Evolutionary conservation across 2,329 filamentous ascomycete species (phyloP).

Genomic region (Teratosphaeriaceae sp.): DNA sequence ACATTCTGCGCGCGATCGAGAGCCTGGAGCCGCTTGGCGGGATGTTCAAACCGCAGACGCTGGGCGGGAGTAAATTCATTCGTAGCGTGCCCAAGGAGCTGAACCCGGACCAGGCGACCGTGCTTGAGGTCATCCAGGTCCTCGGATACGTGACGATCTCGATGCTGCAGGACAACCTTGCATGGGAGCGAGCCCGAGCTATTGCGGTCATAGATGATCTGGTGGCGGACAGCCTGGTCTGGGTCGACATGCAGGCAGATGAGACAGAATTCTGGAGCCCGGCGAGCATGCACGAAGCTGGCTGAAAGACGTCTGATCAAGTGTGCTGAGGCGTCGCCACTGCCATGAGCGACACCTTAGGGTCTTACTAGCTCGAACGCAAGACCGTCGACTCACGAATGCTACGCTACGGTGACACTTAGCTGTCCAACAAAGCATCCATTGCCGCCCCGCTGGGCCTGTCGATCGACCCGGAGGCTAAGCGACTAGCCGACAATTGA

Average conservation of each 20-base stretch:
- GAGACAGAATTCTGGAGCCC: constrained; percentile 96
- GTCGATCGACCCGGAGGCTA: no score
- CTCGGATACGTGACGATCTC: constrained; percentile 84
- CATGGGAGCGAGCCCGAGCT: constrained; percentile 79
- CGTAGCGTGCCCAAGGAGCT: constrained; percentile 91
- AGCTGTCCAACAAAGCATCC: no score
- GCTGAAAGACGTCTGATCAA: no score
- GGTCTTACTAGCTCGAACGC: no score
- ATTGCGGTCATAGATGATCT: constrained; percentile 87
- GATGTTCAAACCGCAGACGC: constrained; percentile 75
- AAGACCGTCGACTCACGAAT: no score
- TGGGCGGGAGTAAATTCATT: constrained; percentile 82
- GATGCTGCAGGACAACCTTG: constrained; percentile 80
- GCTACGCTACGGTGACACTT: no score
- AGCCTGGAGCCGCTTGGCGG: constrained; percentile 82
- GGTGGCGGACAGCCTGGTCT: constrained; percentile 80
- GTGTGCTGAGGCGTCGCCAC: no score
- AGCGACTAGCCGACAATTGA: no score
- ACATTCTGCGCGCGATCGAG: constrained; percentile 81
- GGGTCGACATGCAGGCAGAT: constrained; percentile 78
- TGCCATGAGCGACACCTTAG: no score
- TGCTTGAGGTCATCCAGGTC: constrained; percentile 84
- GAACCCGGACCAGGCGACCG: constrained; percentile 86
- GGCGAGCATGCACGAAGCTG: constrained; percentile 53
- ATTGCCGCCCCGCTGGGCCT: no score